Evolutionary conservation across 768 basidiomycete genomes (phyloP).

Genomic region (Boletus tylopilopsis): DNA sequence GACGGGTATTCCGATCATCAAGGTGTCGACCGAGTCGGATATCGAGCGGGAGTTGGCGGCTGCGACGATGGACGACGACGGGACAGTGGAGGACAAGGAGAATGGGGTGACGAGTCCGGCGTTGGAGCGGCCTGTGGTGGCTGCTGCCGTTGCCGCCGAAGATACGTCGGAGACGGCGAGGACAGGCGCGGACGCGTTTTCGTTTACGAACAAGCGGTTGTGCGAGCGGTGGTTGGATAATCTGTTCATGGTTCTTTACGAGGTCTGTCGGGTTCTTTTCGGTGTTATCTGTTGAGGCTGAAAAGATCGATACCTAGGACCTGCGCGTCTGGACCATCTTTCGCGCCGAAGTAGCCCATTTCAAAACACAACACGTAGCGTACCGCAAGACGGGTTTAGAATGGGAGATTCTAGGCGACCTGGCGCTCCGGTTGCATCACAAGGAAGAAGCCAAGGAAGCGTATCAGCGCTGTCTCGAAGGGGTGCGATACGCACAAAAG

Average conservation of each 20-base stretch:
- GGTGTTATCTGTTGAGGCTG: neutral
- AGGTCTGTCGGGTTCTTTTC: constrained; percentile 46
- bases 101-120: constrained; percentile 27
- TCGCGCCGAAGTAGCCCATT: constrained; percentile 96
- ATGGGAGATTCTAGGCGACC: constrained; percentile 97
- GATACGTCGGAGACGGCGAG: constrained; percentile 22
- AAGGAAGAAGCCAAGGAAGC: constrained; percentile 99
- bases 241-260: constrained; percentile 96
- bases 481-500: constrained; percentile 80
- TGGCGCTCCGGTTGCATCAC: constrained; percentile 91
- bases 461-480: constrained; percentile 90
- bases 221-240: constrained; percentile 99
- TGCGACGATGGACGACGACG: constrained; percentile 20
- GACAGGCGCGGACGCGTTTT: constrained; percentile 60
- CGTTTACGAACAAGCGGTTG: constrained; percentile 93
- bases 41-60: constrained; percentile 41
- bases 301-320: constrained; percentile 44
- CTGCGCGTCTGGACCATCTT: constrained; percentile 98
- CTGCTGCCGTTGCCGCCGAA: constrained; percentile 33
- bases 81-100: constrained; percentile 5
- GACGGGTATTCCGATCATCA: constrained; percentile 58
- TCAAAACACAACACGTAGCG: constrained; percentile 97
- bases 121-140: constrained; percentile 42
- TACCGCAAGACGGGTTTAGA: constrained; percentile 96
- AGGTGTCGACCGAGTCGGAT: constrained; percentile 71